Conservation (phyloP, 371 early-diverging fungal genomes). For the Haplosporangium sp. region DNA sequence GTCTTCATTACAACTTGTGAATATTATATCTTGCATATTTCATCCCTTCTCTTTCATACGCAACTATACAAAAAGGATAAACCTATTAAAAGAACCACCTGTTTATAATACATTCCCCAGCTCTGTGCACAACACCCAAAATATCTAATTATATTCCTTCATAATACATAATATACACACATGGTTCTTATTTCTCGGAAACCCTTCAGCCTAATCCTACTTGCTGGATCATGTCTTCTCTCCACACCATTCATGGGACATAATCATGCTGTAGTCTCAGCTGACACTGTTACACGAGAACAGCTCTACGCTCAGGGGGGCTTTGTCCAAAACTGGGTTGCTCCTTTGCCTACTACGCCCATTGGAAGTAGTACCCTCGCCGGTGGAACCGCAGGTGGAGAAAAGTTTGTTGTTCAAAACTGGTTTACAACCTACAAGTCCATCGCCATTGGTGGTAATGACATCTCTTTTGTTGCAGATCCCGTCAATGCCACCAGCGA, state of each 20-base stretch:
- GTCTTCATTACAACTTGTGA: neutral
- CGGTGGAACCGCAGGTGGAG: conserved; percentile 2
- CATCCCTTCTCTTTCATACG: neutral
- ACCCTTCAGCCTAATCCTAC: conserved; percentile 10
- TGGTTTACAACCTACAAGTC: conserved; percentile 43
- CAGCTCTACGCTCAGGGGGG: conserved; percentile 37
- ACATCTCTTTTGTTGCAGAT: conserved; percentile 61
- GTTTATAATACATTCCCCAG: neutral
- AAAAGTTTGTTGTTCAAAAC: conserved; percentile 36
- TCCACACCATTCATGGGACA: conserved; percentile 4
- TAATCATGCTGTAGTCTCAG: conserved; percentile 9
- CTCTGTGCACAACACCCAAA: neutral
- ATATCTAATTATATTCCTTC: neutral
- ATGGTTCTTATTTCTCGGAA: conserved; percentile 16
- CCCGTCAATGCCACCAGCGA: conserved; percentile 40
- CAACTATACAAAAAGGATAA: neutral
- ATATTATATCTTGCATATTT: neutral
- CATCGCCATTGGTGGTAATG: conserved; percentile 40
- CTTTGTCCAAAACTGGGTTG: conserved; percentile 42
- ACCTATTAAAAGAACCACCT: neutral
- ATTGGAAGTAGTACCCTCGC: conserved; percentile 2
- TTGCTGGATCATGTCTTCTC: conserved; percentile 30
- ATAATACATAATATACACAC: neutral
- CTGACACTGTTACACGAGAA: conserved; percentile 35
- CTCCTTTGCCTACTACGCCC: conserved; percentile 38